These are phyloP conservation scores for Hymenotorrendiella dingleyae DNA, from an alignment of 2,329 filamentous ascomycete species.

Conservation along the genomic window DNA sequence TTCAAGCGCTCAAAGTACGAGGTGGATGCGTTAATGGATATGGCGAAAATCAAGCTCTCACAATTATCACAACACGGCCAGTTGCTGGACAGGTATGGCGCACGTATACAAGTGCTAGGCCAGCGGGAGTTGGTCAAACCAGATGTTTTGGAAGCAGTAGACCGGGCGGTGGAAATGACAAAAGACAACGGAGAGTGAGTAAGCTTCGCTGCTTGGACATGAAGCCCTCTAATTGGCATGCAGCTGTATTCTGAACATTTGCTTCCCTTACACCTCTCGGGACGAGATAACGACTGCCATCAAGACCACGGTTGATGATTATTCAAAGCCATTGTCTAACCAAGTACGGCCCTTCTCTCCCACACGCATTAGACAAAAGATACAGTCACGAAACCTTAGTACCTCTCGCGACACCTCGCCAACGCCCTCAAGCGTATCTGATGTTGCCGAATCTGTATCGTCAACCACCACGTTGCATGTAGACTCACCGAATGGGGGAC, in stretches of 20 bases:
- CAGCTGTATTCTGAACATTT: constrained; percentile 77
- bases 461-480: constrained; percentile 48
- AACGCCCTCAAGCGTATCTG: constrained; percentile 39
- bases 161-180: constrained; percentile 80
- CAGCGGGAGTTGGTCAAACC: constrained; percentile 76
- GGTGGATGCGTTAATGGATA: constrained; percentile 94
- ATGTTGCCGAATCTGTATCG: constrained; percentile 46
- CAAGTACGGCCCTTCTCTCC: constrained; percentile 75
- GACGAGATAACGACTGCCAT: constrained; percentile 93
- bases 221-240: constrained; percentile 11
- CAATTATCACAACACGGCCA: constrained; percentile 92
- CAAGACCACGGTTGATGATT: constrained; percentile 80
- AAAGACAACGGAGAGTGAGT: constrained; percentile 73
- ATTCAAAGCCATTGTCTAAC: constrained; percentile 63
- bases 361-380: constrained; percentile 79
- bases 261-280: constrained; percentile 93
- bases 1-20: constrained; percentile 96
- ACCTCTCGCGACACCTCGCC: constrained; percentile 37
- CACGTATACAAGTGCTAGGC: constrained; percentile 77
- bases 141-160: constrained; percentile 84
- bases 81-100: constrained; percentile 86
- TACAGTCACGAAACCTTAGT: constrained; percentile 59
- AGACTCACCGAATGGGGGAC: constrained; percentile 26
- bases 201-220: background rate
- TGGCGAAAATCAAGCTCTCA: constrained; percentile 90